Percentiles rank a stretch among this genome's conserved stretches.
These are phyloP conservation scores for Cytospora piceae DNA, from an alignment of 2,329 filamentous ascomycete genomes.

Conservation along the genomic window DNA sequence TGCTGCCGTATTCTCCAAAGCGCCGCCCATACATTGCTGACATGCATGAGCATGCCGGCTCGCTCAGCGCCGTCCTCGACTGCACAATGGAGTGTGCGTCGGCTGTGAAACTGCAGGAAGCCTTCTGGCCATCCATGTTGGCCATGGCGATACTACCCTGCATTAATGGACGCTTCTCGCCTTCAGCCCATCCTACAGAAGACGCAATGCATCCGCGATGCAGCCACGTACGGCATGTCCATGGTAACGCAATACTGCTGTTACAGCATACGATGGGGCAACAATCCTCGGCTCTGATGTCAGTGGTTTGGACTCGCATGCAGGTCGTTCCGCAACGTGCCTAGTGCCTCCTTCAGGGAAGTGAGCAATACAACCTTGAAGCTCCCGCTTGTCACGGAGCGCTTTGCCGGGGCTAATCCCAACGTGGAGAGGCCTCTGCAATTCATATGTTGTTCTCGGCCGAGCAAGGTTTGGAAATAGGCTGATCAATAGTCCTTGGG, in stretches of 20 bases:
- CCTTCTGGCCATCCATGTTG: not conserved
- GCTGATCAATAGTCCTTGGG: conserved; percentile 17
- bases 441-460: conserved; percentile 14
- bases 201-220: not conserved
- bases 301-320: conserved; percentile 8
- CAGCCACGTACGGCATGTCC: not conserved
- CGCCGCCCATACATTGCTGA: not conserved
- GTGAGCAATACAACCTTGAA: conserved; percentile 11
- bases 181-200: not conserved
- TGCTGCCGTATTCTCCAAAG: not conserved
- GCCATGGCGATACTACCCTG: not conserved
- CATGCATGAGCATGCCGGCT: not conserved
- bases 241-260: conserved; percentile 6
- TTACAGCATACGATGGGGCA: conserved; percentile 5
- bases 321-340: conserved; percentile 2
- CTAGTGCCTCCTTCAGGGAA: conserved; percentile 10
- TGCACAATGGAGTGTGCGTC: not conserved
- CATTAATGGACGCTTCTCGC: not conserved
- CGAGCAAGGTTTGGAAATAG: conserved; percentile 18
- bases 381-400: conserved; percentile 24
- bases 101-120: not conserved
- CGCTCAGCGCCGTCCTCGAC: not conserved
- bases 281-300: conserved; percentile 18
- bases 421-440: conserved; percentile 17
- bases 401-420: conserved; percentile 27